Base-by-base conservation (phyloP, 2,329 filamentous ascomycete species). In the Macroventuria anomochaeta region DNA sequence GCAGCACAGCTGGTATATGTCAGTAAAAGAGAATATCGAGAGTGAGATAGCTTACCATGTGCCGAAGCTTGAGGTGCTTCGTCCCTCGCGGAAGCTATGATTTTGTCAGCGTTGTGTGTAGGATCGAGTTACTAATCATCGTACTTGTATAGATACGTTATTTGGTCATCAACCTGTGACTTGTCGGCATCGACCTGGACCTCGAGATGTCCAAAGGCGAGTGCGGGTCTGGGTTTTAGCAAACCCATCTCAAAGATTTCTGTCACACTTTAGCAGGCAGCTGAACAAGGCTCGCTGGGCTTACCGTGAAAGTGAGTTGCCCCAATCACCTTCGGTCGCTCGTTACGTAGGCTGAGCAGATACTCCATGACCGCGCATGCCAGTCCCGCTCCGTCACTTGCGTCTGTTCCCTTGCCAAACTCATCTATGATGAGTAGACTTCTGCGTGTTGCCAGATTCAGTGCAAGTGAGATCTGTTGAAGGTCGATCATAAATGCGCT, bases 371-470 rank as follows among this genome's bases (percentile, higher is more conserved):
- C 79, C 17, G 84, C 85, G 54, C 83, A 86, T 12, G 83, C 84
- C 6, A 89, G 74, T 0, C 86, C 86, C 1, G 86, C 85, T 20
- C 86, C 86, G 70, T 88, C 85, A 53, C 79, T 80, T 11, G 83
- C 81, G 54, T 86, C 83, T 0, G 86, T 88, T 2, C 86, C 87
- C 71, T 88, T 89, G 1, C 87, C 86, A 65, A 99, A 97, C 68
- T 99, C 95, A 65, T 99, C 95, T 37, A 97, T 85, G n/a, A 99
- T 80, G 1, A 99, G 73, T 5, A 99, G 79, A 67, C 90, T 97
- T 40, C 85, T 83, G 11, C 83, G 79, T 0, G 92, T 96, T 3
- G 88, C 86, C 46, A 91, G 83, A 53, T 83, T 89, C 42, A 95
- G 80, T 0, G 90, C 86, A 50, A 95, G 83, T 0, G 89, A 87